Evolutionary conservation across 139 green algal species (phyloP).

Genomic region (Chlamydomonas schloesseri): DNA sequence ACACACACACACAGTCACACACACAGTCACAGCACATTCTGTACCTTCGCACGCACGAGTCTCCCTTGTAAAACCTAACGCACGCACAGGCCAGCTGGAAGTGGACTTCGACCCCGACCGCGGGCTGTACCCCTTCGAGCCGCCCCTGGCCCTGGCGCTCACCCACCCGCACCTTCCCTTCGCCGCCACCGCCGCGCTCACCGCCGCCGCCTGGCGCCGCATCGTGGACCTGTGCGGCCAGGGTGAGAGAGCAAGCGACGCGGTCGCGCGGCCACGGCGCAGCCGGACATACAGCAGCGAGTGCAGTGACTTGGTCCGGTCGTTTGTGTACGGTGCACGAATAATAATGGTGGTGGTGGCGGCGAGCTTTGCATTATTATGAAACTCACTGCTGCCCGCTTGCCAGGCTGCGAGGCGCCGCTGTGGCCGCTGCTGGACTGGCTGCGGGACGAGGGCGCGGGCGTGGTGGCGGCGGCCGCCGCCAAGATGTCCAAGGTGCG

Average conservation of each 20-base stretch:
- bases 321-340: too few species aligned
- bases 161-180: not conserved
- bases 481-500: not conserved
- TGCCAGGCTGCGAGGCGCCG: not conserved
- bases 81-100: not conserved
- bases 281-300: too few species aligned
- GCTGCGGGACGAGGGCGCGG: not conserved
- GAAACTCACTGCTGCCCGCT: too few species aligned
- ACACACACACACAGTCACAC: too few species aligned
- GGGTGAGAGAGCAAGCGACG: too few species aligned
- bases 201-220: not conserved
- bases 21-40: not conserved
- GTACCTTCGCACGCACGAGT: too few species aligned
- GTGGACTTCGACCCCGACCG: not conserved
- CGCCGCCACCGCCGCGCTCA: conserved; percentile 1
- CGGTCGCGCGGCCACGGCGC: too few species aligned
- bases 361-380: too few species aligned
- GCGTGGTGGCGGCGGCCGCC: not conserved
- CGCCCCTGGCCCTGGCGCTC: not conserved
- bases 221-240: not conserved
- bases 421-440: conserved; percentile 22
- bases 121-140: conserved; percentile 27
- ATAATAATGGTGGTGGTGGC: too few species aligned
- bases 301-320: too few species aligned
- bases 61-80: too few species aligned